phyloP scores from a whole-genome alignment of 192 early-diverging fungal genomes.

The Diversispora epigaea region DNA sequence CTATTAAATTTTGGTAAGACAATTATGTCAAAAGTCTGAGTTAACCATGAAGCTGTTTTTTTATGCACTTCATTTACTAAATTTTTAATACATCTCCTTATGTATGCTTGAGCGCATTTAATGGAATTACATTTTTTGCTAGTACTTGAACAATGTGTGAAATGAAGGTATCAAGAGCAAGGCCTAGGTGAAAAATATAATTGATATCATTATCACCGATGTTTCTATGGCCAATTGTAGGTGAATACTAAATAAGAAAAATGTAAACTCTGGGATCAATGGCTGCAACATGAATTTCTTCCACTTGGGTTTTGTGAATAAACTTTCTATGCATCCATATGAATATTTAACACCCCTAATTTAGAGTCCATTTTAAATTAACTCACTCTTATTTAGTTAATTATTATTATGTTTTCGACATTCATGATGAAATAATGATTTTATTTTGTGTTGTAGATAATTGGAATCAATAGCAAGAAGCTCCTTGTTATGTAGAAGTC shows the following conservation, averaged over 20 bases:
- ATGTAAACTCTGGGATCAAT: constrained; percentile 11
- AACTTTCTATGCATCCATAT: no score
- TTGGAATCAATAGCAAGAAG: no score
- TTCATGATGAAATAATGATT: no score
- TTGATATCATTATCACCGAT: constrained; percentile 29
- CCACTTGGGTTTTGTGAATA: constrained; percentile 13
- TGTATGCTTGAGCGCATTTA: constrained; percentile 14
- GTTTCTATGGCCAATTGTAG: constrained; percentile 2
- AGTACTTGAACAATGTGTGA: constrained; percentile 9
- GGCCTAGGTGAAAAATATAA: constrained; percentile 9
- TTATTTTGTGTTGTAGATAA: no score
- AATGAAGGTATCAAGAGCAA: constrained; percentile 26
- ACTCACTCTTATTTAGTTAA: no score
- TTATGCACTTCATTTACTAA: constrained; percentile 26
- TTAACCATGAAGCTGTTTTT: constrained; percentile 6
- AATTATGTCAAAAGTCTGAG: constrained; percentile 26
- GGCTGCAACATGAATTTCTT: constrained; percentile 16
- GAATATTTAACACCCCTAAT: no score
- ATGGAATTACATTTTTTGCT: constrained; percentile 24
- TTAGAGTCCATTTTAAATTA: no score
- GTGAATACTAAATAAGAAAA: constrained; percentile 28
- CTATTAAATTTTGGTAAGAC: constrained; percentile 18
- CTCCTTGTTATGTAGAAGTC: no score
- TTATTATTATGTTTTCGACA: no score
- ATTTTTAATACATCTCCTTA: constrained; percentile 26